Conservation (phyloP, 2,329 filamentous ascomycete genomes). For the Lecanosticta acicola region DNA sequence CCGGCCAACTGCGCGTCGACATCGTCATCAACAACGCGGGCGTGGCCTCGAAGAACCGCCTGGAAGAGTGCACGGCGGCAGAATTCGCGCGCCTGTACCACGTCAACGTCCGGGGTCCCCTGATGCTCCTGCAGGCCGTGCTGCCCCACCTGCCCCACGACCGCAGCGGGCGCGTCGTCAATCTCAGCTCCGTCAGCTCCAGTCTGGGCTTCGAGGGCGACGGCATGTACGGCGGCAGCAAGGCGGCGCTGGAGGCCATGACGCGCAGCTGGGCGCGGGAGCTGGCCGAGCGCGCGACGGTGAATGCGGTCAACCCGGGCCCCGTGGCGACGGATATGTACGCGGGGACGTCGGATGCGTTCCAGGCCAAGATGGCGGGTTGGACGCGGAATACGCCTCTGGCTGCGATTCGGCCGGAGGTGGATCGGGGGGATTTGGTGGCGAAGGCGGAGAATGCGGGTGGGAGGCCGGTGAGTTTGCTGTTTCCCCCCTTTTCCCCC, state of each 20-base stretch:
- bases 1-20: conserved; percentile 62
- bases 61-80: conserved; percentile 56
- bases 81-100: conserved; percentile 69
- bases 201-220: conserved; percentile 54
- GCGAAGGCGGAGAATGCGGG: conserved; percentile 44
- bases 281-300: conserved; percentile 55
- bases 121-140: conserved; percentile 70
- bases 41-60: conserved; percentile 56
- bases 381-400: conserved; percentile 62
- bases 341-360: conserved; percentile 49
- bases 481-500: no score
- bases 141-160: conserved; percentile 64
- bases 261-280: conserved; percentile 63
- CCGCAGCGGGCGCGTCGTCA: conserved; percentile 60
- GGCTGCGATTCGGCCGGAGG: conserved; percentile 53
- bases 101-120: conserved; percentile 75
- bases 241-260: conserved; percentile 63
- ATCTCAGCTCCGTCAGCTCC: conserved; percentile 55
- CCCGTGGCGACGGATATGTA: conserved; percentile 64
- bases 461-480: conserved; percentile 48
- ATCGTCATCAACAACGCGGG: conserved; percentile 87
- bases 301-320: conserved; percentile 62
- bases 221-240: conserved; percentile 60
- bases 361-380: conserved; percentile 54
- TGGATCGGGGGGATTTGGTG: conserved; percentile 56